Percentiles rank a stretch among this genome's conserved stretches.
These are phyloP conservation scores for Quillaja saponaria DNA, from an alignment of 306 rosid species.

Conservation along the genomic window DNA sequence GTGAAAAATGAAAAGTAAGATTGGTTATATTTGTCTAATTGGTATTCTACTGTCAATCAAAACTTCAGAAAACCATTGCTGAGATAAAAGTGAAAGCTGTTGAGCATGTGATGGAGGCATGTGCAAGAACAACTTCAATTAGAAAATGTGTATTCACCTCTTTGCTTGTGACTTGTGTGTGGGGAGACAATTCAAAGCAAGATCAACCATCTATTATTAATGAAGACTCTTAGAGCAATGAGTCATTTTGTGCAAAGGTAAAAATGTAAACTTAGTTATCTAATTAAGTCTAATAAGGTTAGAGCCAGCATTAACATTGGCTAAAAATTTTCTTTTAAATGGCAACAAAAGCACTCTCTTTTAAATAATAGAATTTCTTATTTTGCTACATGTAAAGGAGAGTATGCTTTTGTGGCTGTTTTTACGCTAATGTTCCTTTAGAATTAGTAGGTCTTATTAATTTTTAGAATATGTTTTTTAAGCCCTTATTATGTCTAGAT, in stretches of 20 bases:
- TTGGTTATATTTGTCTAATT: too few relatives aligned
- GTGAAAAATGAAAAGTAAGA: background rate
- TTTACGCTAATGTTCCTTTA: too few relatives aligned
- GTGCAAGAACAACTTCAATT: slow-evolving; percentile 62
- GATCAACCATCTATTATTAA: slow-evolving; percentile 41
- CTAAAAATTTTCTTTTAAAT: too few relatives aligned
- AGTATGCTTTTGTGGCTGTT: too few relatives aligned
- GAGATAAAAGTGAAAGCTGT: slow-evolving; percentile 67
- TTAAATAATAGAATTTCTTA: too few relatives aligned
- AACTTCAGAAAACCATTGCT: slow-evolving; percentile 71
- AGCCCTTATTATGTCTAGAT: too few relatives aligned
- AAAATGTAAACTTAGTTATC: background rate
- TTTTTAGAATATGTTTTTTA: too few relatives aligned
- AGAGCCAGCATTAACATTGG: too few relatives aligned
- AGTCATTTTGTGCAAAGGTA: slow-evolving; percentile 73
- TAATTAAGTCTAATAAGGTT: too few relatives aligned
- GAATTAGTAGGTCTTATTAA: too few relatives aligned
- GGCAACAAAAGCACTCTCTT: too few relatives aligned
- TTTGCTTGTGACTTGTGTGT: slow-evolving; percentile 73
- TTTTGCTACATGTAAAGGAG: too few relatives aligned
- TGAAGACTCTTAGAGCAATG: slow-evolving; percentile 69
- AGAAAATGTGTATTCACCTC: slow-evolving; percentile 84
- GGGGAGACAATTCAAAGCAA: slow-evolving; percentile 48
- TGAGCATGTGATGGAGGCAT: slow-evolving; percentile 85
- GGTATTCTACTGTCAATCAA: background rate